Conservation (phyloP, 2,329 filamentous ascomycete species). For the Colletotrichum aenigma region DNA sequence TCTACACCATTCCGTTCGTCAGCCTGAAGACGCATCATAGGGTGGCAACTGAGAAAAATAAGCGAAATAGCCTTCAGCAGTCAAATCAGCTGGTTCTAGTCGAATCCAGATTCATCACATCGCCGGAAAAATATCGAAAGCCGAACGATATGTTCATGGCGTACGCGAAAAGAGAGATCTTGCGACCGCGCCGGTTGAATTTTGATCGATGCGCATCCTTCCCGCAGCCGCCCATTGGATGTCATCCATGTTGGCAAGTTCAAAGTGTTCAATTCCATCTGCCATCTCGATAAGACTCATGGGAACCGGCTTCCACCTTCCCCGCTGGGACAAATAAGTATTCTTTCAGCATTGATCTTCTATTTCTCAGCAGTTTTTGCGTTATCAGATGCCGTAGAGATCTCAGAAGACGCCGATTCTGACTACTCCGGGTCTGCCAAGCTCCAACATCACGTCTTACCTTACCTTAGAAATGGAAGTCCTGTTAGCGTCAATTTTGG, state of each 20-base stretch:
- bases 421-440: too few relatives aligned
- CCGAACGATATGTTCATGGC: background rate
- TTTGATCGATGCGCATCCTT: background rate
- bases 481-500: background rate
- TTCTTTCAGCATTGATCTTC: too few relatives aligned
- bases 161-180: background rate
- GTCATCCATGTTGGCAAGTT: background rate
- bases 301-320: background rate
- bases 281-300: background rate
- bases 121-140: background rate
- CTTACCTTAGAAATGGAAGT: background rate
- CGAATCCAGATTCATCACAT: background rate
- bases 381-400: background rate
- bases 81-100: rapidly evolving
- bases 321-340: background rate
- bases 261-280: background rate
- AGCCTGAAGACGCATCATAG: background rate
- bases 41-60: background rate
- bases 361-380: rapidly evolving
- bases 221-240: background rate
- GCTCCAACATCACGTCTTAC: background rate
- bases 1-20: background rate
- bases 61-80: background rate
- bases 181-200: background rate
- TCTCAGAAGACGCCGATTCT: rapidly evolving